phyloP scores from a whole-genome alignment of 441 rosid genomes.

The Gossypium davidsonii region DNA sequence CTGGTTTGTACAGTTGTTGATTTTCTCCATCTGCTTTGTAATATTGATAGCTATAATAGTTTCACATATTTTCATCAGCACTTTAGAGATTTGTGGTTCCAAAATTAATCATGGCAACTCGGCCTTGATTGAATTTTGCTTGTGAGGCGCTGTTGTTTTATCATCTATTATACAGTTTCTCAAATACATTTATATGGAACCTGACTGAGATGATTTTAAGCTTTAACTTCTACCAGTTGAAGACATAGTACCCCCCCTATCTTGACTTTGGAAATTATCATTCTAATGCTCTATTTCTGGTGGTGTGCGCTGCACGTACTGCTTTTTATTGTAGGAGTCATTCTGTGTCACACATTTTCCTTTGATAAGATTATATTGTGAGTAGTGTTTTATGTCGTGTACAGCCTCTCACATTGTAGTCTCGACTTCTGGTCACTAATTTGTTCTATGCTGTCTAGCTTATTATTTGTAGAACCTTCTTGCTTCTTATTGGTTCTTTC shows the following conservation, averaged over 20 bases:
- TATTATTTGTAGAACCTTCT: slow-evolving; percentile 5
- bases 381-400: neutral
- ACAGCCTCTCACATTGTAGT: neutral
- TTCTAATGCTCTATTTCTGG: neutral
- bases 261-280: neutral
- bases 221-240: neutral
- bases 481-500: neutral
- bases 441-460: neutral
- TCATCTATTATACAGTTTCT: neutral
- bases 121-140: neutral
- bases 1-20: neutral
- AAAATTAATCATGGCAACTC: slow-evolving; percentile 1
- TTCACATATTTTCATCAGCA: neutral
- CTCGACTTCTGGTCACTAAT: neutral
- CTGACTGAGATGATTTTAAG: neutral
- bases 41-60: neutral
- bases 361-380: neutral
- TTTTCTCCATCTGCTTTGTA: neutral
- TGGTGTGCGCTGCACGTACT: neutral
- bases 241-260: neutral
- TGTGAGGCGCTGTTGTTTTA: neutral
- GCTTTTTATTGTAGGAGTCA: neutral
- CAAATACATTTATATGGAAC: neutral
- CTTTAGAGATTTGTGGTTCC: neutral
- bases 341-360: neutral